A percentile compares a stretch with the other conserved stretches of the same genome.
Evolutionary conservation across 2,329 filamentous ascomycete genomes (phyloP).

Genomic region (Fusarium bulbicola): DNA sequence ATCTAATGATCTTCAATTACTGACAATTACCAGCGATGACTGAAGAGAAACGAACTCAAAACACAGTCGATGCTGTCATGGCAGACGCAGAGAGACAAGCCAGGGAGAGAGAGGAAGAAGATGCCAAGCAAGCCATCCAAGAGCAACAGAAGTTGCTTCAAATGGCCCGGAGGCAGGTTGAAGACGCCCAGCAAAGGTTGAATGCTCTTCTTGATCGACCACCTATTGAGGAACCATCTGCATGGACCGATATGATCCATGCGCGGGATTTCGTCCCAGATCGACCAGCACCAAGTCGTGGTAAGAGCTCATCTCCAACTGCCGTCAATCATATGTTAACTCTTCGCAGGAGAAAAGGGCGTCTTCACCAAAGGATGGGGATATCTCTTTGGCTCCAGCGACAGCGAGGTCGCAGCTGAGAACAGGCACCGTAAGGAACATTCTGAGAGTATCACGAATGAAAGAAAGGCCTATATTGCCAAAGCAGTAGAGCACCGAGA

Average conservation of each 20-base stretch:
- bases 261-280: background rate
- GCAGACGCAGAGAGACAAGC: background rate
- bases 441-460: background rate
- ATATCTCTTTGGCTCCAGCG: background rate
- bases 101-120: background rate
- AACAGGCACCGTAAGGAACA: background rate
- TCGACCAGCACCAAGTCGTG: background rate
- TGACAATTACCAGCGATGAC: background rate
- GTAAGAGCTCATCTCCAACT: accelerated
- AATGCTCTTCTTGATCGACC: background rate
- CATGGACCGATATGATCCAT: background rate
- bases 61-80: background rate
- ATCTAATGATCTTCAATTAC: too few relatives aligned
- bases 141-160: background rate
- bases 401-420: background rate
- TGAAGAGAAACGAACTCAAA: background rate
- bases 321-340: background rate
- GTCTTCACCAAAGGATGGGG: background rate
- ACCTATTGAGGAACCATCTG: background rate
- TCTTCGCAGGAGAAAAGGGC: background rate
- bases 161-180: background rate
- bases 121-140: background rate
- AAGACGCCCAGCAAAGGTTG: background rate
- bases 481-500: background rate
- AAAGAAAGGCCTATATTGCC: background rate